Conservation (phyloP, 495 filamentous ascomycete species). For the Aspergillus ellipticus region DNA sequence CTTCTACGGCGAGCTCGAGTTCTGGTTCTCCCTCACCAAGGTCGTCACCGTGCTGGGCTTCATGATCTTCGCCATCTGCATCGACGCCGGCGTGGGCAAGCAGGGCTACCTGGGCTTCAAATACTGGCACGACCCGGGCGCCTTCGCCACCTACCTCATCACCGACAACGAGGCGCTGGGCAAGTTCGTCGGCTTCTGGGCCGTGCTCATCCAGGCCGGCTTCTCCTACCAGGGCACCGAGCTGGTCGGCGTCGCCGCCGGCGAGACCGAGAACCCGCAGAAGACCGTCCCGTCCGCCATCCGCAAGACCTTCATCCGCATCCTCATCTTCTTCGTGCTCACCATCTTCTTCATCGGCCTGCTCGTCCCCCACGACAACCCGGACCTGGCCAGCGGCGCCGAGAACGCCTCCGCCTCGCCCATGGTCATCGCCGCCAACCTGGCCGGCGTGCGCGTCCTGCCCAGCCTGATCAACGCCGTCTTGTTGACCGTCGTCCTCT, state of each 20-base stretch:
- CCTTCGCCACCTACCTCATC: conserved; percentile 58
- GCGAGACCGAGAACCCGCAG: conserved; percentile 65
- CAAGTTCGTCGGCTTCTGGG: conserved; percentile 2
- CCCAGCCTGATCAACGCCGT: conserved; percentile 73
- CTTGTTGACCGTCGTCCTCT: conserved; percentile 61
- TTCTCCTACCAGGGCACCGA: conserved; percentile 5
- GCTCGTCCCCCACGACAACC: conserved; percentile 50
- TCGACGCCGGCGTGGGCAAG: conserved; percentile 56
- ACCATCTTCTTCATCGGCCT: conserved; percentile 68
- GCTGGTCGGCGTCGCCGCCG: conserved; percentile 59
- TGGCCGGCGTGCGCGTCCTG: conserved; percentile 58
- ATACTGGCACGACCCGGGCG: conserved; percentile 61
- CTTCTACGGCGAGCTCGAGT: conserved; percentile 55
- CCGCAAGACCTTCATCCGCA: conserved; percentile 66
- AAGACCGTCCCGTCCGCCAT: conserved; percentile 63
- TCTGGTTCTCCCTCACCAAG: conserved; percentile 60
- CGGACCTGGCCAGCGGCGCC: conserved; percentile 27
- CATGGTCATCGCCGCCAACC: conserved; percentile 57
- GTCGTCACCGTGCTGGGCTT: conserved; percentile 57
- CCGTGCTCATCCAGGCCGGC: conserved; percentile 2
- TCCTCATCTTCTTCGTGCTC: conserved; percentile 66
- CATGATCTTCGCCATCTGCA: conserved; percentile 58
- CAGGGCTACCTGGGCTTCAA: conserved; percentile 53
- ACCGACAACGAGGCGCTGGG: conserved; percentile 55
- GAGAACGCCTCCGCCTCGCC: conserved; percentile 59